phyloP scores from a whole-genome alignment of 768 basidiomycete species.

The Candolleomyces efflorescens region DNA sequence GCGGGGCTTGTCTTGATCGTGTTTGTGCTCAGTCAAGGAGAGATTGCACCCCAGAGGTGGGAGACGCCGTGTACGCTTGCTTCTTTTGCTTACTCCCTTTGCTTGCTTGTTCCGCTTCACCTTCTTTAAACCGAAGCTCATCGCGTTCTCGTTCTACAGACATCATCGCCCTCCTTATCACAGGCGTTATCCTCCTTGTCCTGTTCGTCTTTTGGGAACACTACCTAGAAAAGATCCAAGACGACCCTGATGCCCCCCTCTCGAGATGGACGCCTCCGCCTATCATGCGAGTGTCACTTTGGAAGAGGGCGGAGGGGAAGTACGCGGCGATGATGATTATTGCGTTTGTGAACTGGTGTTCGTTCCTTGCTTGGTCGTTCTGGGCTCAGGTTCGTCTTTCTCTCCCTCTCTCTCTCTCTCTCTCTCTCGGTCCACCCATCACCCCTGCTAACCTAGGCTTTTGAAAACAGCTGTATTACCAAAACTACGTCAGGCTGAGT shows the following conservation, averaged over 20 bases:
- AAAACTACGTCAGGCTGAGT: conserved; percentile 50
- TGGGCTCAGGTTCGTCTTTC: conserved; percentile 21
- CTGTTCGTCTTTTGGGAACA: conserved; percentile 65
- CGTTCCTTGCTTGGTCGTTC: conserved; percentile 51
- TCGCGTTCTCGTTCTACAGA: conserved; percentile 34
- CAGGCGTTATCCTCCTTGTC: conserved; percentile 52
- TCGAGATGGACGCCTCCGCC: conserved; percentile 47
- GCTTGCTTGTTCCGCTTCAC: conserved; percentile 14
- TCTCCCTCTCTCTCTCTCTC: neutral
- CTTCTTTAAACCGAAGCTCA: neutral
- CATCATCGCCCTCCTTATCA: conserved; percentile 64
- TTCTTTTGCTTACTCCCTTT: neutral
- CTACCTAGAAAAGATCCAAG: conserved; percentile 46
- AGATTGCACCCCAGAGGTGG: conserved; percentile 57
- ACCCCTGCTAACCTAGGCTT: neutral
- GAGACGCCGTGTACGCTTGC: conserved; percentile 34
- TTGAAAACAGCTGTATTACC: conserved; percentile 58
- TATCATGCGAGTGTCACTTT: conserved; percentile 59
- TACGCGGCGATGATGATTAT: conserved; percentile 59
- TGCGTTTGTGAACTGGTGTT: conserved; percentile 61
- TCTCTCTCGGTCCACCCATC: neutral
- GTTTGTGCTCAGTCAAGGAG: conserved; percentile 69
- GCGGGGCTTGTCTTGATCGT: conserved; percentile 64
- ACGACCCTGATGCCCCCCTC: conserved; percentile 14
- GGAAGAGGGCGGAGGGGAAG: conserved; percentile 57